A percentile compares a stretch with the other conserved stretches of the same genome.
These are phyloP conservation scores for Apocynum venetum DNA, from an alignment of 257 asterid genomes.

Conservation along the genomic window DNA sequence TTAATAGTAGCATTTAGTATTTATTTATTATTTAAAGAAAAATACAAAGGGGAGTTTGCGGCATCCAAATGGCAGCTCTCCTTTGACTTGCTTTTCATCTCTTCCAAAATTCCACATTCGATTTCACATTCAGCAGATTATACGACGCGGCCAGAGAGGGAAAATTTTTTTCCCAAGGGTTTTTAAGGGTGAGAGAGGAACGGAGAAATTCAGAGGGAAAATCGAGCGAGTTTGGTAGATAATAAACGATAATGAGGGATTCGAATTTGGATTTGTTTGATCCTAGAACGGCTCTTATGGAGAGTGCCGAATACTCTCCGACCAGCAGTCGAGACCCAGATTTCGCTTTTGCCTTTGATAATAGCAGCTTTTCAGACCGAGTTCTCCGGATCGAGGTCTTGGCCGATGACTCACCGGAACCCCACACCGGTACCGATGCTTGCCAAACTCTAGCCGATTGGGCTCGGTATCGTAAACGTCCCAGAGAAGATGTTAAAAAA, in stretches of 20 bases:
- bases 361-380: conserved; percentile 77
- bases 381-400: conserved; percentile 60
- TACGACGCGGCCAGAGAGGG: not conserved
- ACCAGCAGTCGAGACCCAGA: conserved; percentile 41
- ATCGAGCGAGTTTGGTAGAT: not conserved
- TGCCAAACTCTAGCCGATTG: conserved; percentile 54
- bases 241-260: conserved; percentile 39
- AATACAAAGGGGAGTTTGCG: not conserved
- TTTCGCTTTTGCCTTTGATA: conserved; percentile 84
- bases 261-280: conserved; percentile 72
- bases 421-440: conserved; percentile 31
- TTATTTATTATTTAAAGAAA: not conserved
- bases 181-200: not conserved
- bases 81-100: not conserved
- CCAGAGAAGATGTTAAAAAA: conserved; percentile 44
- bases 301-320: conserved; percentile 45
- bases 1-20: too few species aligned
- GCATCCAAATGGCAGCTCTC: conserved; percentile 1
- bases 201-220: not conserved
- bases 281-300: conserved; percentile 68
- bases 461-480: conserved; percentile 62
- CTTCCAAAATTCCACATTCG: not conserved
- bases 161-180: not conserved
- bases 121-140: not conserved
- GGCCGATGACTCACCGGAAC: conserved; percentile 49